phyloP scores from a whole-genome alignment of 805 yeast genomes.

The Candida pini region DNA sequence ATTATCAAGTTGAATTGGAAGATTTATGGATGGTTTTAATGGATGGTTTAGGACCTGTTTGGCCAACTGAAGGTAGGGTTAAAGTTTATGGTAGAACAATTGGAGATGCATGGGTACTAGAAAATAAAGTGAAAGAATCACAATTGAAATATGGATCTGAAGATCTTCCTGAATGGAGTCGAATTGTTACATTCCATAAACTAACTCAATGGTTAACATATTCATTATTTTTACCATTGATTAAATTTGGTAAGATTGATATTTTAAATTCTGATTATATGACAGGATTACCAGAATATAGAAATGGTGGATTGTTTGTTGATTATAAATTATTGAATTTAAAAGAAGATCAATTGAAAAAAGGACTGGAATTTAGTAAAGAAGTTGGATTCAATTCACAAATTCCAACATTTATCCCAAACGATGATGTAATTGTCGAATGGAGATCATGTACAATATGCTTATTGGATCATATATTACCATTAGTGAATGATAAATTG shows the following conservation, averaged over 20 bases:
- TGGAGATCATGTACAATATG: slow-evolving; percentile 63
- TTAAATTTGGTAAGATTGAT: slow-evolving; percentile 37
- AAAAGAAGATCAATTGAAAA: slow-evolving; percentile 34
- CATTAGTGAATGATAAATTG: slow-evolving; percentile 43
- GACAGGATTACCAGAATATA: slow-evolving; percentile 56
- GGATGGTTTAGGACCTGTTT: slow-evolving; percentile 50
- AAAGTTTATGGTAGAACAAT: slow-evolving; percentile 43
- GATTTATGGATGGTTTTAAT: slow-evolving; percentile 50
- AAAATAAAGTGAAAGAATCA: slow-evolving; percentile 24
- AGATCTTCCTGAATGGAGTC: slow-evolving; percentile 30
- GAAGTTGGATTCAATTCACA: slow-evolving; percentile 22
- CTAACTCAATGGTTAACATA: slow-evolving; percentile 65
- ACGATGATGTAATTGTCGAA: slow-evolving; percentile 57
- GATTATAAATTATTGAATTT: slow-evolving; percentile 48
- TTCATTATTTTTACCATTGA: slow-evolving; percentile 50
- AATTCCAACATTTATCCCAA: slow-evolving; percentile 48
- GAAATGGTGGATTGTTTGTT: slow-evolving; percentile 61
- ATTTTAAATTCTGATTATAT: slow-evolving; percentile 35
- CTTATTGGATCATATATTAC: slow-evolving; percentile 46
- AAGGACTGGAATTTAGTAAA: slow-evolving; percentile 34
- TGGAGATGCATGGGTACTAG: slow-evolving; percentile 59
- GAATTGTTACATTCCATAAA: slow-evolving; percentile 58
- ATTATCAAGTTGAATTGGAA: slow-evolving; percentile 35
- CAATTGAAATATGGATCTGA: slow-evolving; percentile 13
- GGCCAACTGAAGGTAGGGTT: slow-evolving; percentile 56